These are phyloP conservation scores for Austroboletus festivus DNA, from an alignment of 768 basidiomycete genomes.

Conservation along the genomic window DNA sequence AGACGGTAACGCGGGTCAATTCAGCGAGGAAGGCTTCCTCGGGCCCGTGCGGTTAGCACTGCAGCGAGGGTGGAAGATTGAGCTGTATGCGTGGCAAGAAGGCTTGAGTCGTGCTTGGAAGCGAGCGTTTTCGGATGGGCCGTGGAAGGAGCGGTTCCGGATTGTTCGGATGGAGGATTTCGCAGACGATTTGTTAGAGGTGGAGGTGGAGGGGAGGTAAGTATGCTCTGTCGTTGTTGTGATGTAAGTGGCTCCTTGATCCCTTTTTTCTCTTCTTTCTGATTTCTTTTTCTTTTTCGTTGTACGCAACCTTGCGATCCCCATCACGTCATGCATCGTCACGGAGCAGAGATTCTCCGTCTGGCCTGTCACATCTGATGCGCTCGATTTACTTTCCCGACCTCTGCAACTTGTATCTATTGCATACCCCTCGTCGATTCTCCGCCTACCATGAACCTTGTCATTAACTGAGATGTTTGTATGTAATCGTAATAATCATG, in stretches of 20 bases:
- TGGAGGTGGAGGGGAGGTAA: conserved; percentile 24
- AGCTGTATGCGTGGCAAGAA: conserved; percentile 89
- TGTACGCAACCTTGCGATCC: not conserved
- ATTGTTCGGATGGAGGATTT: conserved; percentile 69
- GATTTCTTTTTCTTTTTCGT: not conserved
- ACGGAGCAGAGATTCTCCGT: no score
- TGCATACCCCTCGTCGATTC: no score
- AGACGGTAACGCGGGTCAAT: conserved; percentile 89
- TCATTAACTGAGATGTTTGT: no score
- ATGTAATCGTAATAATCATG: no score
- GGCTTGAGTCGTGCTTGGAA: conserved; percentile 78
- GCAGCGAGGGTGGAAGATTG: conserved; percentile 90
- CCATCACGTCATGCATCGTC: no score
- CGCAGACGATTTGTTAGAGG: conserved; percentile 54
- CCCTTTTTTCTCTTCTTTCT: not conserved
- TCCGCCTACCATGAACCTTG: no score
- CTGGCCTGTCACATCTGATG: no score
- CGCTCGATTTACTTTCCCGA: no score
- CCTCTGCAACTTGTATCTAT: not conserved
- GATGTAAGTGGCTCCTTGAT: not conserved
- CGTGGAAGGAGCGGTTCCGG: conserved; percentile 42
- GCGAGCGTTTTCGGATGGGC: conserved; percentile 61
- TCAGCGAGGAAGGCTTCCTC: conserved; percentile 89
- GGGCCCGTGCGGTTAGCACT: conserved; percentile 84
- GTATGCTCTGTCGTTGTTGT: conserved; percentile 1